Percentiles rank a stretch among this genome's conserved stretches.
Conservation (phyloP, 257 asterid species). For the Galeopsis tetrahit region DNA sequence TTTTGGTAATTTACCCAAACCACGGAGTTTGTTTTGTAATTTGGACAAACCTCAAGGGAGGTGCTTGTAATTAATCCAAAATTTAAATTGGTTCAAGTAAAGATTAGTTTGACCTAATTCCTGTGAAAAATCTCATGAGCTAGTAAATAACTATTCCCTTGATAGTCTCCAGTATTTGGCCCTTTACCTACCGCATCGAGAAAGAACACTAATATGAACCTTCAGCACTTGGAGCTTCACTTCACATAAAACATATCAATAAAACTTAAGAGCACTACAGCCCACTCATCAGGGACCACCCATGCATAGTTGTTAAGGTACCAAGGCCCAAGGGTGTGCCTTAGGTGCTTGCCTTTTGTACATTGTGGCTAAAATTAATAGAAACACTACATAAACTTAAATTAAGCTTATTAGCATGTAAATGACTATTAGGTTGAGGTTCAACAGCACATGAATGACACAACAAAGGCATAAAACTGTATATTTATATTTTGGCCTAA, state of each 20-base stretch:
- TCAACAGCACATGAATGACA: no score
- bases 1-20: neutral
- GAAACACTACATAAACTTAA: no score
- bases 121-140: neutral
- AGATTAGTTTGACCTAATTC: neutral
- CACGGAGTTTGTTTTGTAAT: neutral
- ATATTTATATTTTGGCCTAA: no score
- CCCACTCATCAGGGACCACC: neutral
- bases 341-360: no score
- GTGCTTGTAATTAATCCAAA: no score
- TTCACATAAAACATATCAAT: neutral
- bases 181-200: neutral
- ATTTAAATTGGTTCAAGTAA: neutral
- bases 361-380: no score
- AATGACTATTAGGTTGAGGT: no score
- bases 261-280: neutral
- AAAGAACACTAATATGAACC: neutral
- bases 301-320: no score
- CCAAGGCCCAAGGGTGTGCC: no score
- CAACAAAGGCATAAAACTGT: no score
- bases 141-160: neutral
- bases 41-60: neutral
- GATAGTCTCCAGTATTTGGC: constrained; percentile 9
- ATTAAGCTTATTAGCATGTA: no score
- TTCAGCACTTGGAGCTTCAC: constrained; percentile 7